Base-by-base conservation (phyloP, 1,139 yeast species). In the Saccharomyces hybrid region DNA sequence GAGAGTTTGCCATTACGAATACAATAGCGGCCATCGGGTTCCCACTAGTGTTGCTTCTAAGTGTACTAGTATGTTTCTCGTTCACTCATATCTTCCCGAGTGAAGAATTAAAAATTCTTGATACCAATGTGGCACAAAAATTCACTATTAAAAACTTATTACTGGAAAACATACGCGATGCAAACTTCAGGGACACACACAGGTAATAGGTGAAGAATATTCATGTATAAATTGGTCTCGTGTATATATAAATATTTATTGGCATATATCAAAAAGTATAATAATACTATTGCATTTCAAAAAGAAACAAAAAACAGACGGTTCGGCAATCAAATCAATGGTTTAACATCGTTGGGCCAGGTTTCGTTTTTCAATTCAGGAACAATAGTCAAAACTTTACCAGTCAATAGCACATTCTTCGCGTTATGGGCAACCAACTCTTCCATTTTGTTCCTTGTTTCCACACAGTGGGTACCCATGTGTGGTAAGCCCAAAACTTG, bases 21-120 rank as follows among this genome's bases (percentile, higher is more conserved):
- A 88, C 97, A 0, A 82, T 78, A 57, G 98, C 93, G 0, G 98
- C 99, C 0, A 90, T 93, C 42, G 98, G 97, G 1, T 93, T 93
- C 65, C 99, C 99, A 0, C 87, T 89, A 1, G 89, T 91, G 0
- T 73, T 93, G 52, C 78, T 93, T 50, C 78, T 89, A 53, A 88
- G 88, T 55, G 81, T 81, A 38, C 75, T 90, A 65, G 80, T 88
- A 0, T 70, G 74, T 42, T 63, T 73, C 44, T 49, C 66, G 13
- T 84, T 93, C 74, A 89, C 88, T 0, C 68, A 69, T 54, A 66
- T 86, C 6, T 86, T 91, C 54, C 84, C 89, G 0, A 61, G 66
- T 46, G 82, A 81, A 1, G 89, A 87, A 54, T 72, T 91, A 58
- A 71, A 70, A 0, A 62, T 78, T 6, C 72, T 93, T 46, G 98